Percentiles rank a stretch among this genome's conserved stretches.
Conservation (phyloP, 192 early-diverging fungal species). For the Backusella tarrabulga region DNA sequence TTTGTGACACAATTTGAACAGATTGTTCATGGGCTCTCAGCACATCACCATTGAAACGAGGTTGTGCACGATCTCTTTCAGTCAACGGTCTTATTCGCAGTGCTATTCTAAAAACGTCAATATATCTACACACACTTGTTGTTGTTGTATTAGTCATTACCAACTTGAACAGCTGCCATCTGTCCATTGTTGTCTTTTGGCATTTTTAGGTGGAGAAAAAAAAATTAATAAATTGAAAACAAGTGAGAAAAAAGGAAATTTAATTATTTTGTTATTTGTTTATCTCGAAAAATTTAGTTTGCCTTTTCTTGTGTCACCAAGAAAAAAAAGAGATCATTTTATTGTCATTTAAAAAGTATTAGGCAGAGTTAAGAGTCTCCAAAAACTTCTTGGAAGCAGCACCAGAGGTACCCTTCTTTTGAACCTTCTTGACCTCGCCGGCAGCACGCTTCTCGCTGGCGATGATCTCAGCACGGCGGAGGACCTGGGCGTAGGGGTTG, state of each 20-base stretch:
- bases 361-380: slow-evolving; percentile 37
- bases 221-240: background rate
- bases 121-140: background rate
- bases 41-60: slow-evolving; percentile 27
- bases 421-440: slow-evolving; percentile 52
- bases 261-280: background rate
- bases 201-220: background rate
- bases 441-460: slow-evolving; percentile 53
- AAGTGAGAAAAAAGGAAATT: background rate
- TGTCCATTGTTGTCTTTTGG: slow-evolving; percentile 21
- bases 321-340: background rate
- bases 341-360: slow-evolving; percentile 15
- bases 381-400: slow-evolving; percentile 36
- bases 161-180: slow-evolving; percentile 39
- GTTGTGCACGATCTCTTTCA: slow-evolving; percentile 29
- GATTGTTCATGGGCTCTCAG: slow-evolving; percentile 21
- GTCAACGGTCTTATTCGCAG: slow-evolving; percentile 33
- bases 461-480: slow-evolving; percentile 77
- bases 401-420: slow-evolving; percentile 23
- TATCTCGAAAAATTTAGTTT: background rate
- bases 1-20: slow-evolving; percentile 27
- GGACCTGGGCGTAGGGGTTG: slow-evolving; percentile 96
- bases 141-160: slow-evolving; percentile 10
- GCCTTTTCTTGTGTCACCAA: background rate
- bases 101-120: slow-evolving; percentile 11